A percentile compares a stretch with the other conserved stretches of the same genome.
These are phyloP conservation scores for Ophiostoma himal-ulmi DNA, from an alignment of 2,329 filamentous ascomycete genomes.

Conservation along the genomic window DNA sequence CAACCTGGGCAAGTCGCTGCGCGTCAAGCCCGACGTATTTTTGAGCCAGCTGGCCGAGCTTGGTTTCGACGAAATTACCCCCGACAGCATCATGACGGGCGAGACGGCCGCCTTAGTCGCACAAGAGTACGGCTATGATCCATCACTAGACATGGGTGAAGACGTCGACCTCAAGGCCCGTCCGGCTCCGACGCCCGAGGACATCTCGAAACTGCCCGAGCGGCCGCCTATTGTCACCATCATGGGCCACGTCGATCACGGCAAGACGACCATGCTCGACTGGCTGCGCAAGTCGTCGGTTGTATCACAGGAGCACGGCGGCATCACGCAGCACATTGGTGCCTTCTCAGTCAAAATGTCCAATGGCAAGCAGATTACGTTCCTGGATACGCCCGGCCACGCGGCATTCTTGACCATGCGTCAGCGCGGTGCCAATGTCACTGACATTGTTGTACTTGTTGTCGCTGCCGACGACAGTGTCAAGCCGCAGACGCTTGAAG, in stretches of 20 bases:
- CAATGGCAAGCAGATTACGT: slow-evolving; percentile 84
- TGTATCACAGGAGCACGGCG: slow-evolving; percentile 84
- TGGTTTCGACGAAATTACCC: slow-evolving; percentile 79
- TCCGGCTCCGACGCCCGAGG: slow-evolving; percentile 61
- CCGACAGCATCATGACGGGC: slow-evolving; percentile 80
- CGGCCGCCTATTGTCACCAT: slow-evolving; percentile 95
- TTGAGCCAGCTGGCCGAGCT: slow-evolving; percentile 70
- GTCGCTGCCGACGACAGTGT: slow-evolving; percentile 96
- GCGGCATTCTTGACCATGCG: slow-evolving; percentile 95
- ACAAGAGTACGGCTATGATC: slow-evolving; percentile 87
- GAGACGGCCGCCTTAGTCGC: slow-evolving; percentile 88
- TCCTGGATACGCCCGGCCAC: slow-evolving; percentile 93
- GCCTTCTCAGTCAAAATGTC: slow-evolving; percentile 89
- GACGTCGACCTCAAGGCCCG: slow-evolving; percentile 65
- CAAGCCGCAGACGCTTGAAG: slow-evolving; percentile 94
- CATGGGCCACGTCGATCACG: slow-evolving; percentile 98
- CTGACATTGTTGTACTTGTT: slow-evolving; percentile 92
- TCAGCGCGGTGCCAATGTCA: slow-evolving; percentile 89
- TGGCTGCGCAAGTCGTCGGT: slow-evolving; percentile 90
- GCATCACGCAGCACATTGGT: slow-evolving; percentile 97
- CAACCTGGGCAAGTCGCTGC: slow-evolving; percentile 70
- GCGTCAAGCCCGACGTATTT: slow-evolving; percentile 65
- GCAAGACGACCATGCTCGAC: slow-evolving; percentile 93
- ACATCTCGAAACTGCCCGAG: slow-evolving; percentile 60
- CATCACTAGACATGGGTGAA: slow-evolving; percentile 63